Evolutionary conservation across 495 filamentous ascomycete genomes (phyloP), one percentile per base, ranked within the genome.

Genomic region (Talaromyces proteolyticus): DNA sequence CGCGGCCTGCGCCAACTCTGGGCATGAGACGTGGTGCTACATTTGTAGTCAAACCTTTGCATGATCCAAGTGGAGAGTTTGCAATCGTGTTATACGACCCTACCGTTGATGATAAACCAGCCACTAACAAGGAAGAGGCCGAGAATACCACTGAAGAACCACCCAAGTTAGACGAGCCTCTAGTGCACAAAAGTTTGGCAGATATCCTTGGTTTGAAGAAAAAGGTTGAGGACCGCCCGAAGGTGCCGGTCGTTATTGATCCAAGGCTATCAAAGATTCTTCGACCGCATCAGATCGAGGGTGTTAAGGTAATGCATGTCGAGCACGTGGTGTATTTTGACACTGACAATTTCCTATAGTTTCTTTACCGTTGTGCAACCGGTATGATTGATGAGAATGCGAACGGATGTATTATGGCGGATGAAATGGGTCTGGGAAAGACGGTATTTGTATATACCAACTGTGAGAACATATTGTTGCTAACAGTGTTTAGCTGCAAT

Each of bases 341-440:
- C 23, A 18, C n/a, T 25, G 16, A 45, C 6, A 18, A 8, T 47
- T 17, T 36, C 39, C 2, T 21, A 18, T 54, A 81, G 75, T 99
- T 99, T 60, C 81, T 99, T 71, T 99, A 97, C 65, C 77, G 80
- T 46, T 94, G 88, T 63, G 89, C 90, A 17, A 97, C 92, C 20
- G 93, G 93, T 5, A 76, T 97, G 78, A 84, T 97, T 55, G 93
- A 99, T 61, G 79, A 84, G 39, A 93, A 91, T 50, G 94, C 94
- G 19, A 88, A 96, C 68, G 93, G 93, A 0, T 97, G 93, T 63
- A 99, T 99, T 63, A 99, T 99, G 93, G 93, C 93, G 55, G 93
- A 99, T 62, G 93, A 96, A 58, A 99, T 99, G 93, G 93, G 93
- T 40, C 67, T 99, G 25, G 93, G 93, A 41, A 99, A 99, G 70